Evolutionary conservation across 208 protist genomes (phyloP), one percentile per base, ranked within the genome.

Genomic region (Polymyxa betae): DNA sequence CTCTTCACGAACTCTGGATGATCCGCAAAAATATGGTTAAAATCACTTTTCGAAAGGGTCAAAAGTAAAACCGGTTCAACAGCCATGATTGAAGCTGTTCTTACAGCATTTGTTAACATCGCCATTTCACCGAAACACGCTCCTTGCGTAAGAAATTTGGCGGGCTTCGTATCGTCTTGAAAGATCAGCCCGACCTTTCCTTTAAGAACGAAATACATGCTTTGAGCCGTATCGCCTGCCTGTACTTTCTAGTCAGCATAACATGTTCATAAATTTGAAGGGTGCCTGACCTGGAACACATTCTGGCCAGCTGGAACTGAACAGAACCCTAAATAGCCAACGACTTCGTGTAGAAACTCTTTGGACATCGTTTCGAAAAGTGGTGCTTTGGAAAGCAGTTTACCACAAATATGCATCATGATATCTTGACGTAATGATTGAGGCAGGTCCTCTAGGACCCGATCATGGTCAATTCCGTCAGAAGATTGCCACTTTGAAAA

Each of bases 41-140:
- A 82, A n/a, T 82, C 35, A 5, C 12, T 5, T 43, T 82, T 82
- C 35, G n/a, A 5, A 5, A 82, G n/a, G 72, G 16, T 5, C 35
- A 82, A 5, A 5, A 82, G 72, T 5, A 38, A n/a, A n/a, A 5
- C 5, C 16, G 72, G 72, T 82, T 82, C 72, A n/a, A 82, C 35
- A 5, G 72, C n/a, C 16, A 82, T 35, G 72, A 82, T 82, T 5
- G 72, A 82, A 5, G 72, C 72, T 12, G 72, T 45, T 12, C 72
- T 35, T 12, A 82, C 16, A 20, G 16, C 72, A 12, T 43, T 43
- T 5, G 5, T 82, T n/a, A 82, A n/a, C 72, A 82, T 82, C 35
- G 72, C 72, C 72, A n/a, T n/a, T 35, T 82, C 72, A n/a, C 72
- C 72, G 72, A 82, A 82, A 43, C 72, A 82, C 72, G 72, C 35